A percentile compares a stretch with the other conserved stretches of the same genome.
phyloP scores from a whole-genome alignment of 305 asterid genomes.

The Euphrasia arctica region DNA sequence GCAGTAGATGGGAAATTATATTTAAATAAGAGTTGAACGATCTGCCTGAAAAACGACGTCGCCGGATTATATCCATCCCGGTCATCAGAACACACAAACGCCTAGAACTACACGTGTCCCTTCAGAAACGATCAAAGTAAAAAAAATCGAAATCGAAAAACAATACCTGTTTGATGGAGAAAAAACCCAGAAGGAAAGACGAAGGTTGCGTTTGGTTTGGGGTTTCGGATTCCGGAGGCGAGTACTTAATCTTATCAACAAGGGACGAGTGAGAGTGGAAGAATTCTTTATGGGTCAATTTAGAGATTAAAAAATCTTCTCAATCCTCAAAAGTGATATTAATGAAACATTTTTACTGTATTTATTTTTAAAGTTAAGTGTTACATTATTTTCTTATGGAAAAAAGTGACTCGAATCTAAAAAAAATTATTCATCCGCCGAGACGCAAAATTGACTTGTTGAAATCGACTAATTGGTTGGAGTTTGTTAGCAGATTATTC shows the following conservation, averaged over 20 bases:
- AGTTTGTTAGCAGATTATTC: no score
- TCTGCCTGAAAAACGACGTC: conserved; percentile 27
- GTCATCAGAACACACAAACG: conserved; percentile 7
- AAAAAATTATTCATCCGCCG: no score
- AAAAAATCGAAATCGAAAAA: conserved; percentile 7
- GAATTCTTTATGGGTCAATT: no score
- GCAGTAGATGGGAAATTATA: conserved; percentile 4
- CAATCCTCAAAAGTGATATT: no score
- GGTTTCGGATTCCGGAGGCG: conserved; percentile 33
- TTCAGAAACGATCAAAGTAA: neutral
- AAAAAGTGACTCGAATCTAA: no score
- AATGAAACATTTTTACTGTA: no score
- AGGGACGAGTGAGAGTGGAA: conserved; percentile 25
- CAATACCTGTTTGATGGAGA: conserved; percentile 27
- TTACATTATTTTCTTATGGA: no score
- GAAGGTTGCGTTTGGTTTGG: conserved; percentile 4
- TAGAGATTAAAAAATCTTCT: no score
- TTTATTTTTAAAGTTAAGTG: no score
- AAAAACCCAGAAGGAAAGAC: conserved; percentile 19
- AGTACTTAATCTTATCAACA: conserved; percentile 26
- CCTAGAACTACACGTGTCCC: neutral
- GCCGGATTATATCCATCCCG: conserved; percentile 18
- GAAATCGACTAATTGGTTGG: no score
- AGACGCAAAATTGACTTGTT: no score
- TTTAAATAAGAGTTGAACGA: conserved; percentile 25